Conservation (phyloP, 2,329 filamentous ascomycete genomes). For the Microdochium paspali region DNA sequence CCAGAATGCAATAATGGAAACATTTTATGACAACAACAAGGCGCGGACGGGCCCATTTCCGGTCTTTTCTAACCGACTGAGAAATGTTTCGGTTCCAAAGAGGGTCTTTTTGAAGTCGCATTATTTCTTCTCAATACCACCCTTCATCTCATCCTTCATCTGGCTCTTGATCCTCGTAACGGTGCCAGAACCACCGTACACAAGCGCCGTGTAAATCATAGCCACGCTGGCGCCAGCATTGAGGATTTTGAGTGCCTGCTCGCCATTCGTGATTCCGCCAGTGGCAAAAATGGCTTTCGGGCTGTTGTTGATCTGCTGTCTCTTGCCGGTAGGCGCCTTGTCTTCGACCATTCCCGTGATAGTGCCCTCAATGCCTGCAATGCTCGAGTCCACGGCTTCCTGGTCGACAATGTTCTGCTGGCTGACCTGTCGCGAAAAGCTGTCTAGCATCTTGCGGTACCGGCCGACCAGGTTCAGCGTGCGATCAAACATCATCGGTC, state of each 20-base stretch:
- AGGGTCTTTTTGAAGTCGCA: too few relatives aligned
- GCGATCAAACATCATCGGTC: conserved; percentile 76
- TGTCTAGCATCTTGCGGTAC: conserved; percentile 58
- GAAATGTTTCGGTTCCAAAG: too few relatives aligned
- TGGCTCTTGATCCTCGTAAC: conserved; percentile 56
- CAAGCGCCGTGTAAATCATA: conserved; percentile 77
- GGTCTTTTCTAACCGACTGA: too few relatives aligned
- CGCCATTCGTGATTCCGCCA: conserved; percentile 82
- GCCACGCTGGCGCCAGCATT: conserved; percentile 85
- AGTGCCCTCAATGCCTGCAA: conserved; percentile 23
- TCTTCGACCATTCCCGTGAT: conserved; percentile 17
- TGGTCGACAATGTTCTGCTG: conserved; percentile 8
- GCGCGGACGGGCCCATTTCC: too few relatives aligned
- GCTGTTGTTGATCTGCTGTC: conserved; percentile 8
- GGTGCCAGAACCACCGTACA: conserved; percentile 56
- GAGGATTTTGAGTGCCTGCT: conserved; percentile 71
- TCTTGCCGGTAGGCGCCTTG: conserved; percentile 18
- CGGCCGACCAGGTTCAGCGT: conserved; percentile 70
- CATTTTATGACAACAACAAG: too few relatives aligned
- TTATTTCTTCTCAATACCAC: conserved; percentile 4
- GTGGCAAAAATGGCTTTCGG: conserved; percentile 87
- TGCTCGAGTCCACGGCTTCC: conserved; percentile 21
- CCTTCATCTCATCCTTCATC: conserved; percentile 35
- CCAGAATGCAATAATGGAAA: too few relatives aligned
- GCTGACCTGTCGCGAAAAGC: conserved; percentile 7